Evolutionary conservation across 2,329 filamentous ascomycete genomes (phyloP).

Genomic region (Venturia effusa): DNA sequence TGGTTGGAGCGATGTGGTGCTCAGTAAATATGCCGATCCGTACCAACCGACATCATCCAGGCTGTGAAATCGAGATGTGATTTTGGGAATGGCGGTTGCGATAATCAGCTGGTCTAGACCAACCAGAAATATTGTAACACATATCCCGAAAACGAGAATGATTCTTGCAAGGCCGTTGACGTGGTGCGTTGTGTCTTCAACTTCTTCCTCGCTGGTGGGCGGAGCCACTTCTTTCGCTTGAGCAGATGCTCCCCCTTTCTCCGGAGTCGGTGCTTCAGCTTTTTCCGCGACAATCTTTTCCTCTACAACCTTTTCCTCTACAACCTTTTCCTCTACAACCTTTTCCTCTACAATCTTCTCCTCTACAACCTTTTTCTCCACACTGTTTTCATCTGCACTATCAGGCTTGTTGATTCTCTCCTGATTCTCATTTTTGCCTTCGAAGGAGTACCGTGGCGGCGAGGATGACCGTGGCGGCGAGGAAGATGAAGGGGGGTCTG

Average conservation of each 20-base stretch:
- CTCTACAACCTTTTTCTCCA: neutral
- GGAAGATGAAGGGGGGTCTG: neutral
- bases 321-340: neutral
- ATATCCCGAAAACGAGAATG: slow-evolving; percentile 24
- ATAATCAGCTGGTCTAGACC: slow-evolving; percentile 26
- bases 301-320: neutral
- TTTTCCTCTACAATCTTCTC: neutral
- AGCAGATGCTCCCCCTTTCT: neutral
- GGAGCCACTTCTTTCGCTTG: neutral
- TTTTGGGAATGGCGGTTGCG: slow-evolving; percentile 36
- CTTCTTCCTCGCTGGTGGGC: neutral
- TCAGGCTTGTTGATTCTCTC: neutral
- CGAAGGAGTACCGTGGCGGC: neutral
- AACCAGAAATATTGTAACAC: slow-evolving; percentile 25
- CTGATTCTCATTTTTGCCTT: neutral
- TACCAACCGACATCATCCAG: slow-evolving; percentile 12
- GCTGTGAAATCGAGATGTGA: slow-evolving; percentile 3
- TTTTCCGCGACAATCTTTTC: neutral
- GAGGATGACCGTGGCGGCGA: neutral
- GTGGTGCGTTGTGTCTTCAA: slow-evolving; percentile 17
- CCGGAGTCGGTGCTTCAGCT: too few species aligned
- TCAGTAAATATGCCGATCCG: slow-evolving; percentile 10
- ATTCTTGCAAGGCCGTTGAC: slow-evolving; percentile 23
- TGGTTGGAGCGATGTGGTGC: neutral
- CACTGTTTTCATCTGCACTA: too few species aligned